Percentiles rank a stretch among this genome's conserved stretches.
phyloP scores from a whole-genome alignment of 2,329 filamentous ascomycete species.

The Fusarium falciforme region DNA sequence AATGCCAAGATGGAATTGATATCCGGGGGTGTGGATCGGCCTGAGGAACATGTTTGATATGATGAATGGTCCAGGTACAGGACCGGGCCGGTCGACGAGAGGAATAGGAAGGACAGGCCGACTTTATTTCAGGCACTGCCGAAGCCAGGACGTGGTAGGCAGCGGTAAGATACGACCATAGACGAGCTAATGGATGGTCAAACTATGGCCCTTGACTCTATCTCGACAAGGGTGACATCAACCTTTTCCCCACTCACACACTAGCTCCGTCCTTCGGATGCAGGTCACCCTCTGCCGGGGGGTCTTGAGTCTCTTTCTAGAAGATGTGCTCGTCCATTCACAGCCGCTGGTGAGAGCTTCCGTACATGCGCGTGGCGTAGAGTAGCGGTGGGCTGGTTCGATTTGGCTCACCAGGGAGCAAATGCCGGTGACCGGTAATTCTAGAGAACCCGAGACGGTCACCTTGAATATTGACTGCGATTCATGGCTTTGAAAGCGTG shows the following conservation, averaged over 20 bases:
- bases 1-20: conserved; percentile 25
- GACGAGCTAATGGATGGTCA: conserved; percentile 4
- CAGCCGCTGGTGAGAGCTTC: neutral
- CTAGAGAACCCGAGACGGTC: neutral
- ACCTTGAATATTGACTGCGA: neutral
- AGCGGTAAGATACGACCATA: neutral
- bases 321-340: conserved; percentile 27
- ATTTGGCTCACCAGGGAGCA: neutral
- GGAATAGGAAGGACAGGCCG: conserved; percentile 19
- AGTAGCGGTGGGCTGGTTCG: conserved; percentile 2
- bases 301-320: conserved; percentile 20
- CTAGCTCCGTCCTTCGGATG: conserved; percentile 16
- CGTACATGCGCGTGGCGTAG: conserved; percentile 23
- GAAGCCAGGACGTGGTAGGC: neutral
- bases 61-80: neutral
- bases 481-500: neutral
- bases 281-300: neutral
- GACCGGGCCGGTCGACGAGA: conserved; percentile 37
- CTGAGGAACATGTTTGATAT: conserved; percentile 12
- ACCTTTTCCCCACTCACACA: conserved; percentile 20
- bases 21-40: conserved; percentile 25
- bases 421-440: conserved; percentile 9
- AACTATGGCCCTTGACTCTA: neutral
- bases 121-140: conserved; percentile 14
- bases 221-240: conserved; percentile 20